These are phyloP conservation scores for Babesia divergens DNA, from an alignment of 169 alveolate genomes.

Conservation along the genomic window DNA sequence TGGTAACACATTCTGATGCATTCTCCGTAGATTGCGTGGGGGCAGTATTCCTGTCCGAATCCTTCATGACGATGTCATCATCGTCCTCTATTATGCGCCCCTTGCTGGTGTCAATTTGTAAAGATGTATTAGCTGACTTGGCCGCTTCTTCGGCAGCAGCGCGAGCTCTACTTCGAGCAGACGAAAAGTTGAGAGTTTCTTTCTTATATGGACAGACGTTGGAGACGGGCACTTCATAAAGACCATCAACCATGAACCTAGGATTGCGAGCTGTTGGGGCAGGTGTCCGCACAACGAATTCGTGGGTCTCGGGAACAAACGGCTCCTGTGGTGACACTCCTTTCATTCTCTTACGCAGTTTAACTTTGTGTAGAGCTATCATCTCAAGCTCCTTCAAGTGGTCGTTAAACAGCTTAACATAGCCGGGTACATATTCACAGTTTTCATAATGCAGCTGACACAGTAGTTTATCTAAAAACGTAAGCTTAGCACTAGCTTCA, in stretches of 20 bases:
- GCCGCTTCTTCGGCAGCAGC: neutral
- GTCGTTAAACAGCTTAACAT: constrained; percentile 42
- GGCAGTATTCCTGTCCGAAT: neutral
- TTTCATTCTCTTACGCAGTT: constrained; percentile 22
- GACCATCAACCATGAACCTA: constrained; percentile 26
- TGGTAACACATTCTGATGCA: neutral
- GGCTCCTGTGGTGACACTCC: constrained; percentile 11
- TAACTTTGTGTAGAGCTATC: constrained; percentile 42
- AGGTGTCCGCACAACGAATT: constrained; percentile 34
- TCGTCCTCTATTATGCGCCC: constrained; percentile 1
- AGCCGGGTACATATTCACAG: constrained; percentile 75
- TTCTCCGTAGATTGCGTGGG: constrained; percentile 1
- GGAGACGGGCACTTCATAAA: constrained; percentile 24
- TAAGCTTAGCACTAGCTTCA: constrained; percentile 81
- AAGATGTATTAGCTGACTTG: neutral
- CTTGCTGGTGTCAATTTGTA: neutral
- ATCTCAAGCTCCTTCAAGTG: constrained; percentile 60
- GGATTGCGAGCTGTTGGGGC: constrained; percentile 27
- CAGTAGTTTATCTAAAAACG: constrained; percentile 85
- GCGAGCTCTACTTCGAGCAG: neutral
- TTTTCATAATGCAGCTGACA: constrained; percentile 82
- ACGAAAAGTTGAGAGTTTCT: neutral
- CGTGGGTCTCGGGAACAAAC: constrained; percentile 25
- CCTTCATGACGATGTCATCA: neutral
- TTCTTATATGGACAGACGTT: constrained; percentile 46